phyloP scores from a whole-genome alignment of 768 basidiomycete species.

The Lepiota brunneoincarnata region DNA sequence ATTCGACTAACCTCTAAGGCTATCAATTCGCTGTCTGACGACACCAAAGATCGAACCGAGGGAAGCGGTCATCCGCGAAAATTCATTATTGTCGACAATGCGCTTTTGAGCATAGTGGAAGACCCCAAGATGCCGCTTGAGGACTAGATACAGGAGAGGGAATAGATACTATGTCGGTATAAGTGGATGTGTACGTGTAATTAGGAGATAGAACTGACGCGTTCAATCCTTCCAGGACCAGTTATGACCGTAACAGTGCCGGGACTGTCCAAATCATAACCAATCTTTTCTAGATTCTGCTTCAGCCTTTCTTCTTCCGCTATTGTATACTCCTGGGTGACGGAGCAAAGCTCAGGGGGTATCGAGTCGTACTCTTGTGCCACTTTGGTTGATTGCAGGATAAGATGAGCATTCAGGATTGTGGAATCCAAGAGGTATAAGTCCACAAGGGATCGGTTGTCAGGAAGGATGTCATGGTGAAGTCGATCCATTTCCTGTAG shows the following conservation, averaged over 20 bases:
- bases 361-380: neutral
- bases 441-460: conserved; percentile 14
- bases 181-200: neutral
- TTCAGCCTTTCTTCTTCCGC: conserved; percentile 14
- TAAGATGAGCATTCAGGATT: conserved; percentile 11
- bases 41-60: no score
- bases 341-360: conserved; percentile 7
- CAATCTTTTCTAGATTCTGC: conserved; percentile 15
- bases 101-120: conserved; percentile 29
- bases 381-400: conserved; percentile 17
- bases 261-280: conserved; percentile 15
- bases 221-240: conserved; percentile 18
- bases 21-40: no score
- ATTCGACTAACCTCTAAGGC: no score
- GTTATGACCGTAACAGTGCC: conserved; percentile 17
- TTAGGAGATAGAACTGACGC: conserved; percentile 10
- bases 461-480: conserved; percentile 4
- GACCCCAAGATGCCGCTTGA: conserved; percentile 17
- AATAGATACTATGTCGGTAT: conserved; percentile 17
- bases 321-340: conserved; percentile 6
- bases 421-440: conserved; percentile 8
- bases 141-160: conserved; percentile 19
- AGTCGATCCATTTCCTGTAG: conserved; percentile 15
- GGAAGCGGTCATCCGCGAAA: no score
- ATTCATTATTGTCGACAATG: conserved; percentile 10